Base-by-base conservation (phyloP, 139 green algal species). In the Micromonas pusilla region DNA sequence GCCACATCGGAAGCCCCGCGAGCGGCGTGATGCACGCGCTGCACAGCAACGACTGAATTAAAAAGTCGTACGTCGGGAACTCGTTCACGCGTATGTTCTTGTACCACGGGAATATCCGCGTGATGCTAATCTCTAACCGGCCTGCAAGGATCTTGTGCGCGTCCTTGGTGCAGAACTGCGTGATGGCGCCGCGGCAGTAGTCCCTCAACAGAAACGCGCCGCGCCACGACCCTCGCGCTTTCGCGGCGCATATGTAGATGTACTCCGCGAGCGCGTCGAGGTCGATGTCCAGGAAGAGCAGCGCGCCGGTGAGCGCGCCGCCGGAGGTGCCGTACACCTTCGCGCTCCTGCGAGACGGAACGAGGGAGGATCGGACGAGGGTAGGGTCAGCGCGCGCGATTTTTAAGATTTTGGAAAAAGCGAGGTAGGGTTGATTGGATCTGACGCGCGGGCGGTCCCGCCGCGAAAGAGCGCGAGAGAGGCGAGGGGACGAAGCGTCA, bases 11-110 rank as follows among this genome's bases (percentile, higher is more conserved):
- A 39, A 80, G 65, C 39, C 76, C 76, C 13, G 64, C 36, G 3
- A 73, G 28, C 9, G 81, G 81, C 21, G 78, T 66, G 52, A 78
- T 73, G 71, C 76, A 80, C 21, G 76, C 32, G 34, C 70, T 80
- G 26, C 74, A 78, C 36, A 85, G 62, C 33, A 85, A 66, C 53
- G 81, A 65, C n/a, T 38, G 31, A 2, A 70, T 67, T 0, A 78
- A 54, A 26, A 67, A 67, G 13, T 78, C 72, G 72, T 78, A 78
- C 28, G 52, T 57, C 26, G 28, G 28, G 72, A 70, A 78, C 25
- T 52, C 21, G 25, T 60, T 78, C 23, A 78, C 30, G 21, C 72
- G 52, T 13, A 70, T 21, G 62, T 78, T 78, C 31, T 70, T 68
- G 23, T 33, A 67, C 53, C 33, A 45, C 53, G 52, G 28, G 5